Evolutionary conservation across 1,284 basidiomycete species (phyloP), one percentile per base, ranked within the genome.

Genomic region (Boletus albobrunnescens): DNA sequence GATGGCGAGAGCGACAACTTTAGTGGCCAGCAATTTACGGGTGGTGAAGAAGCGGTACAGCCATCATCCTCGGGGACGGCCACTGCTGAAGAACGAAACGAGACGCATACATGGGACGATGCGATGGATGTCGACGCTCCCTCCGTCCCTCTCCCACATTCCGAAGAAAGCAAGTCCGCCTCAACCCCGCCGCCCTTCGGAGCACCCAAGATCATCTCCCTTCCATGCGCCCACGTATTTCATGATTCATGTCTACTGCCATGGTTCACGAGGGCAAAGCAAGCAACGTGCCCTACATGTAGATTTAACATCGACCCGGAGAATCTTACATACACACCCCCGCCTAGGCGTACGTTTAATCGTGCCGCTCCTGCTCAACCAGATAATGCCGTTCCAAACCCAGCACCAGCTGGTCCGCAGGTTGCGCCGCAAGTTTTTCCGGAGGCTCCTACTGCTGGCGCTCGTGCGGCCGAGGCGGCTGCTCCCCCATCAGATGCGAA

Each of bases 271-370:
- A 72, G 82, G 48, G 83, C 83, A 11, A 74, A 73, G 37, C 84
- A 85, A 53, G 88, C 87, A 23, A 89, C 87, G 1, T 90, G 87
- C 56, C 87, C 87, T 1, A 83, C 84, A 0, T 90, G 87, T 65
- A 71, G 87, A 51, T 89, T 89, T 57, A 82, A 90, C 54, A 76
- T 90, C 45, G 86, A 90, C 58, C 87, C 86, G 0, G 81, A 87
- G 44, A 81, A 81, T 43, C 61, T 87, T 39, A 86, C 84, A 0
- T 81, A 77, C 57, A 68, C 65, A 14, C 65, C 63, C 5, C 51
- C 33, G 14, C 39, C 58, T 17, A 55, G 56, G 36, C 61, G 42
- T n/a, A 16, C 41, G 26, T 61, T 64, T 19, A 48, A 36, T 28
- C 55, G 41, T 14, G 20, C 49, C 2, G 42, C 50, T 35, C 41